Percentiles rank a stretch among this genome's conserved stretches.
Conservation (phyloP, 1,284 basidiomycete genomes). For the Puccinia brachypodii region DNA sequence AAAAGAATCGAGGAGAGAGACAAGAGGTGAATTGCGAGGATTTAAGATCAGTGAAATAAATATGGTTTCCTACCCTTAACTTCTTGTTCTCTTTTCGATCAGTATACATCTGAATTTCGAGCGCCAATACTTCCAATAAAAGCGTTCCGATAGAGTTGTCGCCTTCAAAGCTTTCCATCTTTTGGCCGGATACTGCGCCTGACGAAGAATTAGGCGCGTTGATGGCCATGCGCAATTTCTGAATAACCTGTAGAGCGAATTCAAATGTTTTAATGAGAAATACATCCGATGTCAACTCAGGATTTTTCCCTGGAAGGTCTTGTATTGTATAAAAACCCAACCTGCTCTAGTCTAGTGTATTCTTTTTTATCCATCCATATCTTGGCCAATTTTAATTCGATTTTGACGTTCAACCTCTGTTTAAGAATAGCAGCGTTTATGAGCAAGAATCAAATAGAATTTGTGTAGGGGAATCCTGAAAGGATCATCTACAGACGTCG, state of each 20-base stretch:
- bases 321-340: conserved; percentile 59
- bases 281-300: too few species aligned
- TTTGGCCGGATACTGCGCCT: neutral
- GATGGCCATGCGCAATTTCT: conserved; percentile 42
- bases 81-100: conserved; percentile 93
- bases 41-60: neutral
- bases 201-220: conserved; percentile 7
- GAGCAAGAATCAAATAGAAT: neutral
- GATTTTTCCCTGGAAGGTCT: too few species aligned
- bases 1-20: neutral
- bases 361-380: conserved; percentile 95
- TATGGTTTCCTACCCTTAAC: conserved; percentile 71
- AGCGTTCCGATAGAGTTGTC: conserved; percentile 88
- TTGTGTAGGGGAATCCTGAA: neutral
- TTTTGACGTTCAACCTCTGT: conserved; percentile 88
- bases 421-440: neutral
- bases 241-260: conserved; percentile 16
- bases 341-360: conserved; percentile 77
- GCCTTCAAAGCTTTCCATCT: conserved; percentile 60
- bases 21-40: neutral
- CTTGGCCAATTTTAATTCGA: conserved; percentile 94
- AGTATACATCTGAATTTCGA: conserved; percentile 99
- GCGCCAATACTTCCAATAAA: conserved; percentile 93
- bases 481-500: conserved; percentile 66
- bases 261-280: neutral